Conservation (phyloP, 768 basidiomycete genomes). For the Auriculariales sp. region DNA sequence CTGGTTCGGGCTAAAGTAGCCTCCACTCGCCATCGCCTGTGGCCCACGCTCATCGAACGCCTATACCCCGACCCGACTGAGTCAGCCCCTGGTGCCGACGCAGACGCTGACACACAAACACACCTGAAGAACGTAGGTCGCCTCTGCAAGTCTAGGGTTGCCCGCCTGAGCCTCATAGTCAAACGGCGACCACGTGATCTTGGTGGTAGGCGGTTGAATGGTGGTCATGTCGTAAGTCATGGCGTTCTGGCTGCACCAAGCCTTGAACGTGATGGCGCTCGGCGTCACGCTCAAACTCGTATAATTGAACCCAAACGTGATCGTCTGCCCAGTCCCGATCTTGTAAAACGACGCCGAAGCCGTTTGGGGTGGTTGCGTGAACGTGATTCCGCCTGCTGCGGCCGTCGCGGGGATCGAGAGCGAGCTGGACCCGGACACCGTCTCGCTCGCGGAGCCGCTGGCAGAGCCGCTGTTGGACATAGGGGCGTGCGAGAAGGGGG, state of each 20-base stretch:
- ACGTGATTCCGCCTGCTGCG: constrained; percentile 16
- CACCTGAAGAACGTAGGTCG: constrained; percentile 64
- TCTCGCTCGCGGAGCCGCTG: background rate
- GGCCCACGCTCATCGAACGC: constrained; percentile 74
- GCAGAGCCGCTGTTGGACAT: too few species aligned
- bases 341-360: constrained; percentile 74
- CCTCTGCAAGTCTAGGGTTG: constrained; percentile 55
- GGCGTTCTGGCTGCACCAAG: constrained; percentile 64
- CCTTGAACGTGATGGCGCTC: constrained; percentile 62
- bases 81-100: too few species aligned
- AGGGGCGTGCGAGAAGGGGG: too few species aligned
- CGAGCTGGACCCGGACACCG: background rate
- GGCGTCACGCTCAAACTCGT: constrained; percentile 60
- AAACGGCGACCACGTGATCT: constrained; percentile 69
- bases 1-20: constrained; percentile 54
- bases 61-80: too few species aligned
- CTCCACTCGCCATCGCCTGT: constrained; percentile 39
- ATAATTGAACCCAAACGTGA: constrained; percentile 90
- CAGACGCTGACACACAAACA: too few species aligned
- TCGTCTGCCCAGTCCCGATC: constrained; percentile 53
- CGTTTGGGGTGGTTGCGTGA: constrained; percentile 23
- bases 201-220: constrained; percentile 54
- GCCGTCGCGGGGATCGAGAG: constrained; percentile 7
- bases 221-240: constrained; percentile 84
- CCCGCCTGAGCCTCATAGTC: constrained; percentile 51